Percentiles rank a stretch among this genome's conserved stretches.
phyloP scores from a whole-genome alignment of 768 basidiomycete species.

The Lactarius pseudohatsudake region DNA sequence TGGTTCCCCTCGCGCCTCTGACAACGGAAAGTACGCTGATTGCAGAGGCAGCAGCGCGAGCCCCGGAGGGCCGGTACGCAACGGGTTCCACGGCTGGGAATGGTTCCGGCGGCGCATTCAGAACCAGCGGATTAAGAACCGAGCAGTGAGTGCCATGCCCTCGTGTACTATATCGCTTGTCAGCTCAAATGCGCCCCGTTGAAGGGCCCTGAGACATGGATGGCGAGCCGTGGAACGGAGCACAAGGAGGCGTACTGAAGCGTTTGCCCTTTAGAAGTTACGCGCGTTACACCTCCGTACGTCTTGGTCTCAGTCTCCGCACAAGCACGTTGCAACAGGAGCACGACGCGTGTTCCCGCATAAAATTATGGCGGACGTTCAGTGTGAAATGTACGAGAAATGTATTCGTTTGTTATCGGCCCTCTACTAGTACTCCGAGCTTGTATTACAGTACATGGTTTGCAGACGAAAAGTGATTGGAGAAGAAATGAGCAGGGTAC shows the following conservation, averaged over 20 bases:
- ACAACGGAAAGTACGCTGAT: conserved; percentile 51
- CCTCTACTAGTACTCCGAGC: background rate
- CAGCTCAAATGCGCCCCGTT: background rate
- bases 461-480: too few relatives aligned
- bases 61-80: conserved; percentile 38
- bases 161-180: too few relatives aligned
- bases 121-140: conserved; percentile 34
- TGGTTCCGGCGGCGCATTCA: conserved; percentile 46
- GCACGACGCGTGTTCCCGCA: background rate
- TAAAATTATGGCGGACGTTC: background rate
- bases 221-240: conserved; percentile 25
- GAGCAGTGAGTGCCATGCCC: background rate
- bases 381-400: background rate
- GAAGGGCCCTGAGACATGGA: conserved; percentile 24
- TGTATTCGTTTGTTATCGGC: background rate
- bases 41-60: conserved; percentile 41
- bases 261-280: too few relatives aligned
- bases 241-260: conserved; percentile 13
- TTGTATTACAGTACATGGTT: background rate
- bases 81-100: conserved; percentile 41
- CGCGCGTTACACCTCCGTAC: too few relatives aligned
- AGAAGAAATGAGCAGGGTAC: too few relatives aligned
- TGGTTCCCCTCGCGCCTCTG: conserved; percentile 51
- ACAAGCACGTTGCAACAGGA: background rate
- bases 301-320: too few relatives aligned